These are phyloP conservation scores for Rhodotorula paludigena DNA, from an alignment of 768 basidiomycete species.

Conservation along the genomic window DNA sequence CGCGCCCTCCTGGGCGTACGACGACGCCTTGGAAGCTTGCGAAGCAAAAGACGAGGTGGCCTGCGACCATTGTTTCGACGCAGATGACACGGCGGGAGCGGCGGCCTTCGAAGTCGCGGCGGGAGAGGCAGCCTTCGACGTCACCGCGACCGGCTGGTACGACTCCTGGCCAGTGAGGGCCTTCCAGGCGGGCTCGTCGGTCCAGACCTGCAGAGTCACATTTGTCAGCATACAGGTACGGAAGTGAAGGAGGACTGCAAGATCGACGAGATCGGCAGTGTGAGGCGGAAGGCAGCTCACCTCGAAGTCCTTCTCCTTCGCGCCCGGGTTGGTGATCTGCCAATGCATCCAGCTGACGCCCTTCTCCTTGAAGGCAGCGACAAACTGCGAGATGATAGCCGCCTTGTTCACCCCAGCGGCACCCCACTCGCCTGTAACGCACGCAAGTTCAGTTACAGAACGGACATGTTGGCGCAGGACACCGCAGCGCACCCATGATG, in stretches of 20 bases:
- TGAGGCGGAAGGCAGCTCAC: neutral
- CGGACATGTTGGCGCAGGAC: too few species aligned
- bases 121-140: neutral
- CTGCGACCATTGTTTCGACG: neutral
- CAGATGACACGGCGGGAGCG: neutral
- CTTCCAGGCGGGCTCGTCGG: slow-evolving; percentile 33
- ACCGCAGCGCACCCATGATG: slow-evolving; percentile 31
- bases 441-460: too few species aligned
- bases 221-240: rapidly evolving
- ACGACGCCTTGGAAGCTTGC: neutral
- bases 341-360: slow-evolving; percentile 42
- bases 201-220: slow-evolving; percentile 33
- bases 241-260: neutral
- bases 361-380: slow-evolving; percentile 24
- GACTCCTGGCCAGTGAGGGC: slow-evolving; percentile 16
- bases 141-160: too few species aligned
- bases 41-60: neutral
- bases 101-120: neutral
- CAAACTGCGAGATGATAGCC: slow-evolving; percentile 30
- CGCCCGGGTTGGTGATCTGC: slow-evolving; percentile 42
- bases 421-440: slow-evolving; percentile 41
- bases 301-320: slow-evolving; percentile 39
- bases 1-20: neutral
- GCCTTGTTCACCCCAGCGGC: slow-evolving; percentile 40
- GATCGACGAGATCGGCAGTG: neutral